These are phyloP conservation scores for Pistacia vera DNA, from an alignment of 345 rosid genomes.

Conservation along the genomic window DNA sequence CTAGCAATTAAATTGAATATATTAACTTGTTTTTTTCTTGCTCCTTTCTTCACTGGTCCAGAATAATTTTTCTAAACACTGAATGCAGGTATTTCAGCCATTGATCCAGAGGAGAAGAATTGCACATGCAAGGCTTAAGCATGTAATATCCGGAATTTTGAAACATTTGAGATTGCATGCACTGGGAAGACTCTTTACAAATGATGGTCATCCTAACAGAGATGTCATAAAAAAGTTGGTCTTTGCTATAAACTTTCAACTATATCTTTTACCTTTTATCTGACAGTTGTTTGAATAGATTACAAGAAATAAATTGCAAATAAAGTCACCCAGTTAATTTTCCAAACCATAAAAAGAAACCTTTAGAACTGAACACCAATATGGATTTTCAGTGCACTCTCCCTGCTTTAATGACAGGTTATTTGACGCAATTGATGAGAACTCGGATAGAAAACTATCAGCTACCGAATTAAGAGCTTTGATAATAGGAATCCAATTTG, in stretches of 20 bases:
- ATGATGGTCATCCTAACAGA: constrained; percentile 37
- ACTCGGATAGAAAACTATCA: constrained; percentile 34
- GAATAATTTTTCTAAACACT: neutral
- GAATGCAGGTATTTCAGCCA: constrained; percentile 49
- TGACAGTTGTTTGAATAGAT: too few species aligned
- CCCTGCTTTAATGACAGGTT: constrained; percentile 27
- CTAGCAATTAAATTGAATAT: too few species aligned
- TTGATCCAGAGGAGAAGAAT: constrained; percentile 53
- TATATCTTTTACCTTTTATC: neutral
- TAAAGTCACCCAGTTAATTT: too few species aligned
- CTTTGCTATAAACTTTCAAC: neutral
- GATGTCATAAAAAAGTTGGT: constrained; percentile 29
- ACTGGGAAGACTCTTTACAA: constrained; percentile 37
- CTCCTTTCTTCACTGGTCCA: neutral
- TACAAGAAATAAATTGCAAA: neutral
- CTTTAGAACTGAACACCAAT: too few species aligned
- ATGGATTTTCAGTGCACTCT: neutral
- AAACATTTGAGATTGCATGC: constrained; percentile 31
- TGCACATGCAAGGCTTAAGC: constrained; percentile 46
- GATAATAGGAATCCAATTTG: constrained; percentile 47
- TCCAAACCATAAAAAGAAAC: too few species aligned
- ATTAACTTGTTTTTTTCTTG: neutral
- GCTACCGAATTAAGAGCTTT: constrained; percentile 46
- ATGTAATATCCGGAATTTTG: constrained; percentile 49
- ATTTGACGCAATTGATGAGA: constrained; percentile 38